These are phyloP conservation scores for Fusarium longipes DNA, from an alignment of 2,329 filamentous ascomycete genomes.

Conservation along the genomic window DNA sequence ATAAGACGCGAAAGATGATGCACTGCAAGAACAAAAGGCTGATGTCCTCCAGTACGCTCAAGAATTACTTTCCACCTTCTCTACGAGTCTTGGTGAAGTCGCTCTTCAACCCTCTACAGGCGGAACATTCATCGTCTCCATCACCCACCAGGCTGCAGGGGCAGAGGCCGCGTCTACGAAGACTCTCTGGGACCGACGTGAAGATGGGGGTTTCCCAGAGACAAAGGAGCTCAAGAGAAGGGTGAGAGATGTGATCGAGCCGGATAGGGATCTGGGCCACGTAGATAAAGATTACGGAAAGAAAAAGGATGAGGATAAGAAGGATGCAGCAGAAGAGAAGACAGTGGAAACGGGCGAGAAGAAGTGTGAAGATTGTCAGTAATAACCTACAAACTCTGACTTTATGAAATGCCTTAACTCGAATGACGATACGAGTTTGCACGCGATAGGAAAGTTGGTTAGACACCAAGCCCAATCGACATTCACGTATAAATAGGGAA, in stretches of 20 bases:
- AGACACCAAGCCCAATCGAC: background rate
- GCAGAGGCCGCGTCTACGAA: conserved; percentile 51
- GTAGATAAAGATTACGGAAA: conserved; percentile 68
- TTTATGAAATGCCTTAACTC: background rate
- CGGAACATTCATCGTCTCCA: conserved; percentile 81
- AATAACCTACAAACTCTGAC: background rate
- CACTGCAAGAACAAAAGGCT: background rate
- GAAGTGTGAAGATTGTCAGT: conserved; percentile 48
- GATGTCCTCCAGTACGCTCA: conserved; percentile 77
- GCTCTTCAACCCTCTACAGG: conserved; percentile 87
- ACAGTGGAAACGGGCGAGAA: conserved; percentile 17
- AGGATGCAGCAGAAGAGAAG: conserved; percentile 14
- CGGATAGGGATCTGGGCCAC: conserved; percentile 82
- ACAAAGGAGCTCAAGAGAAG: conserved; percentile 90
- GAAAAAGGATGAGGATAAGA: conserved; percentile 10
- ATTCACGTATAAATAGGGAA: background rate
- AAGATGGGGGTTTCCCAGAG: conserved; percentile 91
- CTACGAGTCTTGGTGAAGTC: conserved; percentile 84
- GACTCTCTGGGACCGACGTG: conserved; percentile 87
- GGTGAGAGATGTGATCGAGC: conserved; percentile 85
- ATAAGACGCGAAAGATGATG: background rate
- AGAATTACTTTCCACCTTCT: conserved; percentile 94
- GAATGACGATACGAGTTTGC: background rate
- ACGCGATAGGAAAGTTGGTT: background rate
- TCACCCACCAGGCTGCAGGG: conserved; percentile 56